A percentile compares a stretch with the other conserved stretches of the same genome.
Evolutionary conservation across 495 filamentous ascomycete genomes (phyloP).

Genomic region (Penicillium riverlandense): DNA sequence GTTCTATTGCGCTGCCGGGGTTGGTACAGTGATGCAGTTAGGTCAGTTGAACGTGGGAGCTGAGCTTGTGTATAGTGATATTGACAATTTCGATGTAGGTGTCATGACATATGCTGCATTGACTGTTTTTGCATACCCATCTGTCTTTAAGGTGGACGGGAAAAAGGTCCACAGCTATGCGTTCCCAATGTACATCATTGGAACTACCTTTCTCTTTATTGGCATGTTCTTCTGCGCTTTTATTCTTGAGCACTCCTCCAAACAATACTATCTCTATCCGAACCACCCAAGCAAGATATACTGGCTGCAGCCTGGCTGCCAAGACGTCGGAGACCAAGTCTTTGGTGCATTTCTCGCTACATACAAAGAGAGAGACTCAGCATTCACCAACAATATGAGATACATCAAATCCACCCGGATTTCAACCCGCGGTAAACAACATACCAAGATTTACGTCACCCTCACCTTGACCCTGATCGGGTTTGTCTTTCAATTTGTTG

Average conservation of each 20-base stretch:
- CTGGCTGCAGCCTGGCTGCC: conserved; percentile 37
- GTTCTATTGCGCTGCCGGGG: conserved; percentile 26
- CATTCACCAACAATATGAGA: conserved; percentile 8
- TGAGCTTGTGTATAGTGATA: not conserved
- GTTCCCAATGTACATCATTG: conserved; percentile 30
- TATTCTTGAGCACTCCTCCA: conserved; percentile 31
- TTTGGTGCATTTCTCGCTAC: conserved; percentile 31
- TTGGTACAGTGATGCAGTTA: conserved; percentile 24
- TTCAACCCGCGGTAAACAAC: conserved; percentile 1
- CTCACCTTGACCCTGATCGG: conserved; percentile 32
- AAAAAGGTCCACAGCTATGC: conserved; percentile 26
- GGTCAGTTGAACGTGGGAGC: conserved; percentile 12
- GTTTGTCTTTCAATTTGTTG: conserved; percentile 45
- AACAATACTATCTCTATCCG: conserved; percentile 19
- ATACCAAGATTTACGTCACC: conserved; percentile 9
- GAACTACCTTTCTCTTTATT: conserved; percentile 24
- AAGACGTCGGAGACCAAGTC: conserved; percentile 32
- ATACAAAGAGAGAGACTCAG: conserved; percentile 12
- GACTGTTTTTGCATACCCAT: conserved; percentile 25
- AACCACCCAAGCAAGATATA: conserved; percentile 28
- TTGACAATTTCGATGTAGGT: conserved; percentile 9
- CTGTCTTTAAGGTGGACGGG: conserved; percentile 22
- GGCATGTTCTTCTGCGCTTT: conserved; percentile 38
- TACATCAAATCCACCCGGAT: conserved; percentile 30
- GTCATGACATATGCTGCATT: conserved; percentile 24